Evolutionary conservation across 805 yeast species (phyloP).

Genomic region (Kockiozyma suomiensis): DNA sequence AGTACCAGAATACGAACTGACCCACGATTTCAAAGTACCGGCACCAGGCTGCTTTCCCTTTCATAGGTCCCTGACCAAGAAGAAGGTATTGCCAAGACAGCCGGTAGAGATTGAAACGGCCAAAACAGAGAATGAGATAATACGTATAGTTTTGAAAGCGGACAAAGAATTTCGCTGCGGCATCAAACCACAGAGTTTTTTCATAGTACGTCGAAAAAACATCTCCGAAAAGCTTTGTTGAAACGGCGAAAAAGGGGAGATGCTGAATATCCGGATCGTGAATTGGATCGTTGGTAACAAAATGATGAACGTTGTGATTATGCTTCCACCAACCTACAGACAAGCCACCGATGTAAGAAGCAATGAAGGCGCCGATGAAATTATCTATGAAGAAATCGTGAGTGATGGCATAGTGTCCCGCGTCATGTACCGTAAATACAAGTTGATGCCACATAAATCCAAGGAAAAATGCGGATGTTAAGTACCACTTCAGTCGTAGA

Average conservation of each 20-base stretch:
- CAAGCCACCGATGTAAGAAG: conserved; percentile 83
- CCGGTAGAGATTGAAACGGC: conserved; percentile 81
- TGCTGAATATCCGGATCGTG: conserved; percentile 96
- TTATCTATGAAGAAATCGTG: conserved; percentile 79
- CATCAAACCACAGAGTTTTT: conserved; percentile 66
- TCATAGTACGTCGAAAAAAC: conserved; percentile 83
- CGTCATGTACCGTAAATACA: conserved; percentile 86
- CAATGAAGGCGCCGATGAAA: conserved; percentile 68
- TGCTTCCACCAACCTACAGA: conserved; percentile 95
- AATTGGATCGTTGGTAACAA: conserved; percentile 87
- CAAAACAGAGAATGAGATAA: conserved; percentile 79
- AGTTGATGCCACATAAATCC: conserved; percentile 89
- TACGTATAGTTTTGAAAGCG: conserved; percentile 69
- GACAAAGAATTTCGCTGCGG: conserved; percentile 58
- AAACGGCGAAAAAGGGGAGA: conserved; percentile 86
- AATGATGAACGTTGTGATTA: conserved; percentile 90
- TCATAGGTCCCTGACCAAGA: conserved; percentile 74
- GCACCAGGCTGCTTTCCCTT: conserved; percentile 85
- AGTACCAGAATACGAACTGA: conserved; percentile 66
- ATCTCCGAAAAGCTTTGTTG: conserved; percentile 65
- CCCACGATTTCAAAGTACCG: conserved; percentile 78
- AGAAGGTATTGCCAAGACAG: conserved; percentile 78
- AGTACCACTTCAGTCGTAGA: conserved; percentile 51
- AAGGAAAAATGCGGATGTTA: conserved; percentile 61
- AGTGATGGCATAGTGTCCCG: conserved; percentile 82